Evolutionary conservation across 2,329 filamentous ascomycete genomes (phyloP).

Genomic region (Ceratocystis eucalypticola): DNA sequence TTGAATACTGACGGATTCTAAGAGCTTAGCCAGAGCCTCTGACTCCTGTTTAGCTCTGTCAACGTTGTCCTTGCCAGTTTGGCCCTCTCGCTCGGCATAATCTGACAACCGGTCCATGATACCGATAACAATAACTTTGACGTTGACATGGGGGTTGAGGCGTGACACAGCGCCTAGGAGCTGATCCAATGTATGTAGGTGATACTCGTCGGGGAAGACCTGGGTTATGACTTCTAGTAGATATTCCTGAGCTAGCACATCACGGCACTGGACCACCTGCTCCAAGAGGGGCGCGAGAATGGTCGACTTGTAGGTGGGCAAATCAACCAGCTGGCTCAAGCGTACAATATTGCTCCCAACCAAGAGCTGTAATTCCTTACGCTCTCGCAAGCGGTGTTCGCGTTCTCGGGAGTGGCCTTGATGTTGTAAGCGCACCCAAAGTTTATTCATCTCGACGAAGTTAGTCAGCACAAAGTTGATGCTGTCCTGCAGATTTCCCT

Average conservation of each 20-base stretch:
- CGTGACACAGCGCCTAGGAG: conserved; percentile 86
- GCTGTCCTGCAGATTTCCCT: conserved; percentile 91
- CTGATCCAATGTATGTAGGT: conserved; percentile 90
- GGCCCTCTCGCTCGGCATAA: conserved; percentile 81
- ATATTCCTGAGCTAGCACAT: conserved; percentile 95
- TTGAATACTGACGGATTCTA: conserved; percentile 63
- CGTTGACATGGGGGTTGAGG: conserved; percentile 89
- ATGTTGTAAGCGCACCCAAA: conserved; percentile 95
- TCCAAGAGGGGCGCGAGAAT: conserved; percentile 83
- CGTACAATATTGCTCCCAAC: conserved; percentile 95
- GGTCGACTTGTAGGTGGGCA: conserved; percentile 82
- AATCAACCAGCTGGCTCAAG: conserved; percentile 85
- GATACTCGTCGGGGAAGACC: conserved; percentile 96
- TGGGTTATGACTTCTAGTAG: conserved; percentile 96
- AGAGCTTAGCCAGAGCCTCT: conserved; percentile 62
- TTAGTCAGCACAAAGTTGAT: conserved; percentile 98
- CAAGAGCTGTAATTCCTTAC: conserved; percentile 86
- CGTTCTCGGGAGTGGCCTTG: conserved; percentile 92
- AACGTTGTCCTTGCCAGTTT: conserved; percentile 57
- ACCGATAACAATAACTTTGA: conserved; percentile 95
- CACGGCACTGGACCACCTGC: conserved; percentile 93
- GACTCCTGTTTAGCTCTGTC: conserved; percentile 56
- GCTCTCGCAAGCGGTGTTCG: conserved; percentile 83
- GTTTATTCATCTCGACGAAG: conserved; percentile 99
- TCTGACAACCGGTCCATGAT: conserved; percentile 92